These are phyloP conservation scores for Hanseniaspora hatyaiensis DNA, from an alignment of 805 yeast genomes.

Conservation along the genomic window DNA sequence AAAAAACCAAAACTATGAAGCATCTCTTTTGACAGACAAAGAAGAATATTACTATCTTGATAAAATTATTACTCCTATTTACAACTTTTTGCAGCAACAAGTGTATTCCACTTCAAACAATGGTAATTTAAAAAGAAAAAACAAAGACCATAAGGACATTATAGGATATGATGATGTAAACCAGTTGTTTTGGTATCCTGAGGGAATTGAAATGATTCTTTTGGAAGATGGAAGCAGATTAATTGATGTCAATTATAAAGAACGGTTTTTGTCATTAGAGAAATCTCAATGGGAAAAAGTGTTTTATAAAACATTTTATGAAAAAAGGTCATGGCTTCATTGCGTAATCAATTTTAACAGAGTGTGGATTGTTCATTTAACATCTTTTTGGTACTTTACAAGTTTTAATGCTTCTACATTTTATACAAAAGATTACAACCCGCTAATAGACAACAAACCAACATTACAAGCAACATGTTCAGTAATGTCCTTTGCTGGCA, in stretches of 20 bases:
- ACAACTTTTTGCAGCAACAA: slow-evolving; percentile 55
- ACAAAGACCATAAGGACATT: slow-evolving; percentile 55
- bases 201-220: slow-evolving; percentile 50
- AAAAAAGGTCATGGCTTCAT: slow-evolving; percentile 68
- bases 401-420: slow-evolving; percentile 55
- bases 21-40: background rate
- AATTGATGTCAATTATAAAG: slow-evolving; percentile 42
- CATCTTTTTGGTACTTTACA: slow-evolving; percentile 69
- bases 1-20: no score
- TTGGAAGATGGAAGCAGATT: slow-evolving; percentile 37
- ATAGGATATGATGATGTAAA: slow-evolving; percentile 87
- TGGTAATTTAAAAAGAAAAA: slow-evolving; percentile 50
- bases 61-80: slow-evolving; percentile 64
- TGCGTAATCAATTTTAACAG: slow-evolving; percentile 61
- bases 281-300: slow-evolving; percentile 55
- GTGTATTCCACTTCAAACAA: slow-evolving; percentile 42
- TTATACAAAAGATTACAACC: slow-evolving; percentile 47
- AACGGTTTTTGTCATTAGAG: slow-evolving; percentile 45
- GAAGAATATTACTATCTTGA: slow-evolving; percentile 47
- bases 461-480: slow-evolving; percentile 43
- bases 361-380: slow-evolving; percentile 65
- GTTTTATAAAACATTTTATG: slow-evolving; percentile 64
- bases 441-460: slow-evolving; percentile 48
- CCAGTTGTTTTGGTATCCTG: slow-evolving; percentile 73
- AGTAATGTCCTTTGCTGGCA: slow-evolving; percentile 56